Evolutionary conservation across 2,329 filamentous ascomycete species (phyloP).

Genomic region (Juglanconis sp.): DNA sequence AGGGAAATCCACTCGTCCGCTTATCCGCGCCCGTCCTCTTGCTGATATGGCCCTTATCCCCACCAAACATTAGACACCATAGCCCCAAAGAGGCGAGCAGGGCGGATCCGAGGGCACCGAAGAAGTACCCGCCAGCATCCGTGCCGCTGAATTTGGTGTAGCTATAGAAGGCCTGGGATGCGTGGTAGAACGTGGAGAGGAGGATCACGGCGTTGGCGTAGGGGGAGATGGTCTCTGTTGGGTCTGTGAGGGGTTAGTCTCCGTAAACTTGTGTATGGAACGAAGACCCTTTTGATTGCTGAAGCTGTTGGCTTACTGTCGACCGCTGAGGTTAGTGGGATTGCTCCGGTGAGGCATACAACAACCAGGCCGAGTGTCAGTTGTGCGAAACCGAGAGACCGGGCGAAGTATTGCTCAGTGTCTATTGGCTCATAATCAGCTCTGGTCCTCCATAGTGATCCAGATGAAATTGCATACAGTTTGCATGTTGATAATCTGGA

Average conservation of each 20-base stretch:
- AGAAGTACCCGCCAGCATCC: conserved; percentile 54
- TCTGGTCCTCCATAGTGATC: neutral
- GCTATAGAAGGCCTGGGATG: conserved; percentile 58
- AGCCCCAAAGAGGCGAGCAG: conserved; percentile 59
- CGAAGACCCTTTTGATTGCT: neutral
- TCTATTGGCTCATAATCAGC: conserved; percentile 32
- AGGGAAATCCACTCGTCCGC: conserved; percentile 38
- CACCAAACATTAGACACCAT: conserved; percentile 53
- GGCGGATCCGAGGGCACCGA: conserved; percentile 57
- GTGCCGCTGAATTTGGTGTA: conserved; percentile 64
- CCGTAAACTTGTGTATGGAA: neutral
- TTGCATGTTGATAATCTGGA: conserved; percentile 28
- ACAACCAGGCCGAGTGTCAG: conserved; percentile 61
- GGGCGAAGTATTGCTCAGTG: conserved; percentile 71
- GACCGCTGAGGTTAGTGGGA: conserved; percentile 59
- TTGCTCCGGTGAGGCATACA: conserved; percentile 66
- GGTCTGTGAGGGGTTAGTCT: conserved; percentile 17
- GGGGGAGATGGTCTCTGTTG: conserved; percentile 48
- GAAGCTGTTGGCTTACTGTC: conserved; percentile 30
- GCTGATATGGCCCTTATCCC: conserved; percentile 32
- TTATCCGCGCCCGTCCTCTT: conserved; percentile 39
- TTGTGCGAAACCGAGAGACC: conserved; percentile 65
- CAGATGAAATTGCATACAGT: conserved; percentile 24
- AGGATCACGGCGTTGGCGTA: conserved; percentile 65
- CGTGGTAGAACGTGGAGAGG: conserved; percentile 66